Percentiles rank a stretch among this genome's conserved stretches.
These are phyloP conservation scores for Ganoderma sinense DNA, from an alignment of 1,284 basidiomycete genomes.

Conservation along the genomic window DNA sequence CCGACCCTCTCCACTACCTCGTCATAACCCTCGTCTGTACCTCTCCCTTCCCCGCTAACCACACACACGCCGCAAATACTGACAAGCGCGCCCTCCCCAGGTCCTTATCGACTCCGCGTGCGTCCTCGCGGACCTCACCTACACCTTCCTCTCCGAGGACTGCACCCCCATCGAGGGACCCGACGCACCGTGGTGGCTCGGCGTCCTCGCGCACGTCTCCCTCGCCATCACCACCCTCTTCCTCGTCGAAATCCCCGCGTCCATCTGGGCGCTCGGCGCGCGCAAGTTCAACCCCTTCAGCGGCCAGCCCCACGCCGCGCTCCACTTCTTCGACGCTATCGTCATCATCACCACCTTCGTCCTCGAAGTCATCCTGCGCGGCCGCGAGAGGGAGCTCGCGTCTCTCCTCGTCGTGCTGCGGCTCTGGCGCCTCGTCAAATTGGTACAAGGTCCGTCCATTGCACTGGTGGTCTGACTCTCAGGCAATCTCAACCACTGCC, in stretches of 20 bases:
- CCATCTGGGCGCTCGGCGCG: conserved; percentile 68
- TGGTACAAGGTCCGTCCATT: conserved; percentile 67
- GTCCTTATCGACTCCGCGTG: conserved; percentile 70
- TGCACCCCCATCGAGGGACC: conserved; percentile 56
- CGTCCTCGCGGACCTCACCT: conserved; percentile 74
- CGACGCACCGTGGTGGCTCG: conserved; percentile 63
- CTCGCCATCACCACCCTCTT: conserved; percentile 75
- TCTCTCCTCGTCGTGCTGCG: conserved; percentile 75
- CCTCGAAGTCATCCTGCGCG: conserved; percentile 72
- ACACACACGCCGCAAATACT: neutral
- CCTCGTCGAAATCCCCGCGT: conserved; percentile 77
- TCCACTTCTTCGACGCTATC: conserved; percentile 78
- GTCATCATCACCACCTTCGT: conserved; percentile 77
- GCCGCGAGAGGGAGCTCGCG: conserved; percentile 72
- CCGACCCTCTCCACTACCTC: conserved; percentile 57
- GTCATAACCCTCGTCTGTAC: conserved; percentile 61
- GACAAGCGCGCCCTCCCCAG: conserved; percentile 42
- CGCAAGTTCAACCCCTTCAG: conserved; percentile 66
- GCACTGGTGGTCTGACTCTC: neutral
- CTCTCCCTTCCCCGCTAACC: conserved; percentile 2
- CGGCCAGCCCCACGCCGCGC: conserved; percentile 53
- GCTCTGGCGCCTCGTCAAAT: conserved; percentile 80
- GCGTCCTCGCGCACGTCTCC: conserved; percentile 66
- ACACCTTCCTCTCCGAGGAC: conserved; percentile 63
- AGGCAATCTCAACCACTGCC: too few species aligned